Conservation (phyloP, 73 alveolate species). For the Paramecium octaurelia region DNA sequence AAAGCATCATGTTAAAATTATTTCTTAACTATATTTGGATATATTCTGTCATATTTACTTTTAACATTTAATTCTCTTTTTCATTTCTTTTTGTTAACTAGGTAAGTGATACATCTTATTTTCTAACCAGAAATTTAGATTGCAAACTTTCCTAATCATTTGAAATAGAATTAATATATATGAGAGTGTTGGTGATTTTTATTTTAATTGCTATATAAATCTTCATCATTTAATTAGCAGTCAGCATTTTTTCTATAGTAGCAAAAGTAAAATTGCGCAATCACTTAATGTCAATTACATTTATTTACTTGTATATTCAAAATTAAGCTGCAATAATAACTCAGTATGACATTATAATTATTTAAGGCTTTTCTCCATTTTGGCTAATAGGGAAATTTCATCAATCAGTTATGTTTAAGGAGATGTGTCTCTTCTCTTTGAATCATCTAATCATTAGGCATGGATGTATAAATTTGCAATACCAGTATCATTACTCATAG, state of each 20-base stretch:
- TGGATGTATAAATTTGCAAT: background rate
- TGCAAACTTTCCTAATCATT: background rate
- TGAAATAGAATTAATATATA: background rate
- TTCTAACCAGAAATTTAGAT: background rate
- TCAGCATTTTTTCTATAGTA: background rate
- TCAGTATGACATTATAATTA: background rate
- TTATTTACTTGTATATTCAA: background rate
- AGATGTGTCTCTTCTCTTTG: background rate
- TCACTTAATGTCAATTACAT: background rate
- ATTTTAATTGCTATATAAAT: background rate
- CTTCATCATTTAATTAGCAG: background rate
- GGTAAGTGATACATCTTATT: background rate
- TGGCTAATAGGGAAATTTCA: background rate
- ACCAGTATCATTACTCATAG: background rate
- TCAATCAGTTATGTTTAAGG: background rate
- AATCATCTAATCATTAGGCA: background rate
- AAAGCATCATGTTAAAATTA: background rate
- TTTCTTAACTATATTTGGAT: background rate
- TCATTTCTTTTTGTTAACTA: background rate
- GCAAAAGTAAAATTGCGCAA: background rate
- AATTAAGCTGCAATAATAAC: background rate
- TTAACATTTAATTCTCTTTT: background rate
- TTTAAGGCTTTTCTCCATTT: background rate
- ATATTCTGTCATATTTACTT: background rate
- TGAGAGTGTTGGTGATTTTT: background rate